Evolutionary conservation across 352 stramenopile genomes (phyloP), one percentile per base, ranked within the genome.

Genomic region (Pythium vanterpoolii): DNA sequence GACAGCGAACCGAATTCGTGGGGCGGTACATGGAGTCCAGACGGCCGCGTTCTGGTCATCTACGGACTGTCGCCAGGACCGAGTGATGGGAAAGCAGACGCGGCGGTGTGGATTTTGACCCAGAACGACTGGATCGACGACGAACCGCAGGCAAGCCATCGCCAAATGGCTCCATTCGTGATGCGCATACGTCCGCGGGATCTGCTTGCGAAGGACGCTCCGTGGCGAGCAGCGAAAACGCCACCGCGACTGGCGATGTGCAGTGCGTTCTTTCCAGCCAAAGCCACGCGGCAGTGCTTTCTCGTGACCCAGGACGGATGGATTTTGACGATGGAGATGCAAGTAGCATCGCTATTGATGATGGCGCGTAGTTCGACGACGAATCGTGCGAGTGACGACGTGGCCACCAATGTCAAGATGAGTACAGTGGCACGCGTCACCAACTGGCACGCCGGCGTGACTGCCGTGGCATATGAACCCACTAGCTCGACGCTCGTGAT

Each of bases 381-480:
- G 1, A 53, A 30, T 1, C 31, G n/a, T 23, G 23, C 14, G 44
- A 7, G 33, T 46, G 10, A 51, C 10, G 39, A 47, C 6, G n/a
- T 51, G 3, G 45, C 18, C 23, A 19, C 30, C 5, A 34, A 83
- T 7, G 71, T 86, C 51, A 62, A 61, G 18, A 69, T 88, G 48
- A 67, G 68, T 18, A 43, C 72, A 3, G 64, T 77, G 24, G 83
- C 77, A 52, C 69, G 66, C 14, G 43, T 89, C 19, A 66, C 61
- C 3, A 73, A 87, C 27, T 91, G 82, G 82, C 82, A 91, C 52
- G 71, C 77, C 1, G 69, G 71, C 0, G 62, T 89, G 36, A 78
- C 66, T 1, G 68, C 76, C 0, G 77, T 67, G 23, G 62, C 72
- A 21, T 89, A 79, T 51, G 74, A 86, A 19, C 34, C 47, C 0